Conservation (phyloP, 257 asterid species). For the Salvia hispanica region DNA sequence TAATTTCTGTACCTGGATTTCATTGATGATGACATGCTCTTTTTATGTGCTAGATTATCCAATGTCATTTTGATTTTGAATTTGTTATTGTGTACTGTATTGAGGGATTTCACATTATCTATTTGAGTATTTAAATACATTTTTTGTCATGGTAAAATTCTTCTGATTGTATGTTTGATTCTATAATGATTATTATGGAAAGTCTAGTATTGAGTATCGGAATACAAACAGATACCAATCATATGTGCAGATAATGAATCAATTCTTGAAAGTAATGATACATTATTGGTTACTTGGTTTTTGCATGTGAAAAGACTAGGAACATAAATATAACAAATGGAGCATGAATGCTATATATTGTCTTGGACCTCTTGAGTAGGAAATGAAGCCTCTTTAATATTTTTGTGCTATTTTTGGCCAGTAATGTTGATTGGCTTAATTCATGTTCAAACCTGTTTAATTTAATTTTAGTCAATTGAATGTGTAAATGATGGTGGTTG, state of each 20-base stretch:
- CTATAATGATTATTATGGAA: neutral
- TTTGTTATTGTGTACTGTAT: neutral
- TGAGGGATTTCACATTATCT: neutral
- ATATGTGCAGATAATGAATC: neutral
- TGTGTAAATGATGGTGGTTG: conserved; percentile 7
- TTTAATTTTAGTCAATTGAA: conserved; percentile 5
- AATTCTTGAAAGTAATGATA: conserved; percentile 11
- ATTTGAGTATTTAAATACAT: neutral
- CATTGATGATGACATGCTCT: conserved; percentile 1
- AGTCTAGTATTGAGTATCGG: neutral
- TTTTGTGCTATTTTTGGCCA: neutral
- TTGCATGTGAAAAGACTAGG: neutral
- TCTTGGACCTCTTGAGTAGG: conserved; percentile 17
- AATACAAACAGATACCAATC: neutral
- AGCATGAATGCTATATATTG: conserved; percentile 17
- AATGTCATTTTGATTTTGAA: conserved; percentile 6
- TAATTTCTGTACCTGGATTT: conserved; percentile 1
- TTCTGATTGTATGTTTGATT: neutral
- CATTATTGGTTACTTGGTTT: conserved; percentile 8
- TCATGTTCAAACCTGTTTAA: neutral
- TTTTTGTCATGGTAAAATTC: neutral
- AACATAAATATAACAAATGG: neutral
- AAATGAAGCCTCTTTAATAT: conserved; percentile 4
- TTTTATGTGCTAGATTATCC: conserved; percentile 7
- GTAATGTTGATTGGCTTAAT: neutral